These are phyloP conservation scores for Cyphellophora europaea DNA, from an alignment of 2,329 filamentous ascomycete species.

Conservation along the genomic window DNA sequence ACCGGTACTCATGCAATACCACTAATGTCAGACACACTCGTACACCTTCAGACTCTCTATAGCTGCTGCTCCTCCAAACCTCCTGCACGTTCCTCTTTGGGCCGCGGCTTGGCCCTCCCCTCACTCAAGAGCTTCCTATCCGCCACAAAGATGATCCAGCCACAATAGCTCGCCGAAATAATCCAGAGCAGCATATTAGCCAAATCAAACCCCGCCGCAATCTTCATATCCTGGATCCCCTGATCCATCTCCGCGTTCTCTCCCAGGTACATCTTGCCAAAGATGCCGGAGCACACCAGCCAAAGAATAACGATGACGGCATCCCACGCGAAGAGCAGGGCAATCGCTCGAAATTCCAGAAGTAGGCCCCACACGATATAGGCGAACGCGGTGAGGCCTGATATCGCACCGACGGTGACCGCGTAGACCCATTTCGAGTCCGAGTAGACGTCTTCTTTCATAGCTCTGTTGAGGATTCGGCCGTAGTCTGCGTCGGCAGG, in stretches of 20 bases:
- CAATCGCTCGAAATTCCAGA: conserved; percentile 24
- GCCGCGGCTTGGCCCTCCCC: conserved; percentile 2
- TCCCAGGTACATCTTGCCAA: conserved; percentile 70
- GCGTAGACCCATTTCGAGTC: conserved; percentile 73
- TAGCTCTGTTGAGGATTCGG: conserved; percentile 51
- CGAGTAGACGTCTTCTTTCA: conserved; percentile 38
- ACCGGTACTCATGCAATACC: too few species aligned
- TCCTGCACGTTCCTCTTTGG: not conserved
- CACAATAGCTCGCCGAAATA: conserved; percentile 40
- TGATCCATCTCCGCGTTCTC: conserved; percentile 55
- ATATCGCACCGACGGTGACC: conserved; percentile 57
- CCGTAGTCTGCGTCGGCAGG: too few species aligned
- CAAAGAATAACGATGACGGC: conserved; percentile 65
- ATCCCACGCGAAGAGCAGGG: conserved; percentile 55
- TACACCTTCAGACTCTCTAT: too few species aligned
- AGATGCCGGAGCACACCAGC: conserved; percentile 74
- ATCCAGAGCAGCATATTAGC: conserved; percentile 69
- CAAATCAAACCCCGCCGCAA: conserved; percentile 76
- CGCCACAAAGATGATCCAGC: conserved; percentile 2
- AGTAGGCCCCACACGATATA: conserved; percentile 56
- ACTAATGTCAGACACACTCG: too few species aligned
- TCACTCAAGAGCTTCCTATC: conserved; percentile 6
- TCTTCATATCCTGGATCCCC: conserved; percentile 68
- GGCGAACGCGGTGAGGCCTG: conserved; percentile 53
- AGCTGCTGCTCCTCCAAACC: too few species aligned